A percentile compares a stretch with the other conserved stretches of the same genome.
Evolutionary conservation across 2,329 filamentous ascomycete genomes (phyloP).

Genomic region (Penicillium sp.): DNA sequence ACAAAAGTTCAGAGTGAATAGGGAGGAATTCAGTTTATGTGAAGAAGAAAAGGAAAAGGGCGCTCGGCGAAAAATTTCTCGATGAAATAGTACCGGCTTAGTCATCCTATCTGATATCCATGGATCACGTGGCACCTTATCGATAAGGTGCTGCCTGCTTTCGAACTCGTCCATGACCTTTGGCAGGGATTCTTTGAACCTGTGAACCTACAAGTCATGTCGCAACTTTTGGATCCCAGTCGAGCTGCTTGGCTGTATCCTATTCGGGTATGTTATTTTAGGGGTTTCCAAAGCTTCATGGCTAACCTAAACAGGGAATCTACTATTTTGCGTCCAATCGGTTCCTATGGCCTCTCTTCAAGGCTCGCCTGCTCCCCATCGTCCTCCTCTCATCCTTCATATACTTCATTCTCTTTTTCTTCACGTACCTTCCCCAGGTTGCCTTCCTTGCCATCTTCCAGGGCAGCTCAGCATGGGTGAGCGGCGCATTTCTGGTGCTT

Average conservation of each 20-base stretch:
- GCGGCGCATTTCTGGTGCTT: slow-evolving; percentile 79
- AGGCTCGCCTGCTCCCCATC: slow-evolving; percentile 74
- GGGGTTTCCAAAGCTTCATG: not conserved
- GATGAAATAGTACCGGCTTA: slow-evolving; percentile 25
- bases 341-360: slow-evolving; percentile 79
- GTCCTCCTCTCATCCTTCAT: slow-evolving; percentile 79
- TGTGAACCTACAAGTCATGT: slow-evolving; percentile 12
- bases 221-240: slow-evolving; percentile 26
- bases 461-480: slow-evolving; percentile 81
- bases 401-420: slow-evolving; percentile 81
- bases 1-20: slow-evolving; percentile 50
- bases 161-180: not conserved
- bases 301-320: slow-evolving; percentile 59
- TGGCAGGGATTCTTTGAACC: not conserved
- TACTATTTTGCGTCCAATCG: slow-evolving; percentile 76
- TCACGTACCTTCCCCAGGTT: slow-evolving; percentile 84
- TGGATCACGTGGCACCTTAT: slow-evolving; percentile 29
- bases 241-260: slow-evolving; percentile 51
- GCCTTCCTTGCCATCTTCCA: slow-evolving; percentile 89
- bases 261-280: slow-evolving; percentile 41
- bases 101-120: slow-evolving; percentile 1
- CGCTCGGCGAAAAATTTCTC: slow-evolving; percentile 14
- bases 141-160: slow-evolving; percentile 33
- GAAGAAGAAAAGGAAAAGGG: slow-evolving; percentile 36
- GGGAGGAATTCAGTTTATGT: slow-evolving; percentile 46